Percentiles rank a stretch among this genome's conserved stretches.
Conservation (phyloP, 2,329 filamentous ascomycete genomes). For the Penicillium rolfsii region DNA sequence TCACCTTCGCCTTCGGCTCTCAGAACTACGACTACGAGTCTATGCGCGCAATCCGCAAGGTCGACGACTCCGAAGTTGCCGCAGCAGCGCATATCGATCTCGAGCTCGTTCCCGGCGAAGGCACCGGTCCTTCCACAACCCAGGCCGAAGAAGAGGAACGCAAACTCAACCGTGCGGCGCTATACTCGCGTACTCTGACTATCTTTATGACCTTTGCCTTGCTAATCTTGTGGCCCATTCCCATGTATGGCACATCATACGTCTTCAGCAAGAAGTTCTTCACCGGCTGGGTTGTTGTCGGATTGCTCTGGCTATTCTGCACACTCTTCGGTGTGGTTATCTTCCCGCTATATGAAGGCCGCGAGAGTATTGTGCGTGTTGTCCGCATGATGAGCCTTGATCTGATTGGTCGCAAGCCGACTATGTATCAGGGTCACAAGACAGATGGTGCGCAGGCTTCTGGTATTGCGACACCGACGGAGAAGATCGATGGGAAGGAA, state of each 20-base stretch:
- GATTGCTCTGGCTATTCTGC: slow-evolving; percentile 79
- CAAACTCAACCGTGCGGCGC: slow-evolving; percentile 58
- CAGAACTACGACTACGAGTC: slow-evolving; percentile 85
- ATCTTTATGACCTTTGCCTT: slow-evolving; percentile 69
- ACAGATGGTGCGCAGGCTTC: slow-evolving; percentile 49
- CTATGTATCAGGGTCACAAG: slow-evolving; percentile 39
- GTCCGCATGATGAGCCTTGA: slow-evolving; percentile 65
- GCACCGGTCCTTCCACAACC: slow-evolving; percentile 32
- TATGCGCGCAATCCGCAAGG: slow-evolving; percentile 77
- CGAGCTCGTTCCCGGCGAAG: slow-evolving; percentile 63
- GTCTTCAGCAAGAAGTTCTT: slow-evolving; percentile 83
- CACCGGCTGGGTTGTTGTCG: slow-evolving; percentile 76
- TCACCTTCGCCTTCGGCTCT: slow-evolving; percentile 70
- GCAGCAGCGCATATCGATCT: slow-evolving; percentile 66
- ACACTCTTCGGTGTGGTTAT: slow-evolving; percentile 73
- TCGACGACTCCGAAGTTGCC: slow-evolving; percentile 75
- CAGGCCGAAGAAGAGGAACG: slow-evolving; percentile 51
- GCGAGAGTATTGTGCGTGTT: slow-evolving; percentile 66
- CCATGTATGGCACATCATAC: slow-evolving; percentile 81
- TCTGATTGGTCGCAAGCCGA: slow-evolving; percentile 49
- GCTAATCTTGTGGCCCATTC: slow-evolving; percentile 87
- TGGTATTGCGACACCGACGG: slow-evolving; percentile 53
- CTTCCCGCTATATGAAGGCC: slow-evolving; percentile 79
- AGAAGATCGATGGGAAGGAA: slow-evolving; percentile 43
- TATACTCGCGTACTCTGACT: slow-evolving; percentile 61